Conservation (phyloP, 2,329 filamentous ascomycete genomes). For the Aaosphaeria pasadenensis region DNA sequence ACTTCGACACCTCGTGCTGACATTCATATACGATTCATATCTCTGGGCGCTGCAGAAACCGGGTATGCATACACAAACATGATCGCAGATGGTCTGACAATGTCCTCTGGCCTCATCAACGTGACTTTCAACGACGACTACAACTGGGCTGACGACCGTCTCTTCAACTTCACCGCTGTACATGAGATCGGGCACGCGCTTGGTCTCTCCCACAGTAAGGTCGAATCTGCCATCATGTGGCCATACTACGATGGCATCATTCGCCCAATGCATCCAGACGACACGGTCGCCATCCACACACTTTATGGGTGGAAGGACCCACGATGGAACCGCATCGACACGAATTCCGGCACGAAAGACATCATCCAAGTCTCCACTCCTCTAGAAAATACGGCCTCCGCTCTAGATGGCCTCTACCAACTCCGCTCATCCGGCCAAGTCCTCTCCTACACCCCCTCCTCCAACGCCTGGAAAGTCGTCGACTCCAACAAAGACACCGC, state of each 20-base stretch:
- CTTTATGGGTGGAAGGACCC: slow-evolving; percentile 28
- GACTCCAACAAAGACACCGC: slow-evolving; percentile 25
- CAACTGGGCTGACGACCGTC: slow-evolving; percentile 21
- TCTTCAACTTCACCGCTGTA: slow-evolving; percentile 24
- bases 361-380: slow-evolving; percentile 14
- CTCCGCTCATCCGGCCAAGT: slow-evolving; percentile 22
- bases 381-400: not conserved
- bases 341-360: slow-evolving; percentile 11
- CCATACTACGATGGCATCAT: slow-evolving; percentile 22
- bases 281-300: slow-evolving; percentile 23
- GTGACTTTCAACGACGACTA: slow-evolving; percentile 29
- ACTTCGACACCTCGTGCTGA: slow-evolving; percentile 14
- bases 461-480: slow-evolving; percentile 13
- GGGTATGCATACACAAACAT: slow-evolving; percentile 23
- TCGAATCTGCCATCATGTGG: slow-evolving; percentile 28
- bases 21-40: slow-evolving; percentile 20
- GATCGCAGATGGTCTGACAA: slow-evolving; percentile 17
- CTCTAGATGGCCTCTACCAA: slow-evolving; percentile 24
- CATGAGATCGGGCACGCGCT: slow-evolving; percentile 30
- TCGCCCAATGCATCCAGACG: slow-evolving; percentile 20
- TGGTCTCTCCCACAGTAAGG: slow-evolving; percentile 23
- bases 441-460: slow-evolving; percentile 12
- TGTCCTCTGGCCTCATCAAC: slow-evolving; percentile 23
- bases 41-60: slow-evolving; percentile 17
- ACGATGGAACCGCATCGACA: slow-evolving; percentile 20